These are phyloP conservation scores for Geotrichum europaeum DNA, from an alignment of 1,139 yeast species.

Conservation along the genomic window DNA sequence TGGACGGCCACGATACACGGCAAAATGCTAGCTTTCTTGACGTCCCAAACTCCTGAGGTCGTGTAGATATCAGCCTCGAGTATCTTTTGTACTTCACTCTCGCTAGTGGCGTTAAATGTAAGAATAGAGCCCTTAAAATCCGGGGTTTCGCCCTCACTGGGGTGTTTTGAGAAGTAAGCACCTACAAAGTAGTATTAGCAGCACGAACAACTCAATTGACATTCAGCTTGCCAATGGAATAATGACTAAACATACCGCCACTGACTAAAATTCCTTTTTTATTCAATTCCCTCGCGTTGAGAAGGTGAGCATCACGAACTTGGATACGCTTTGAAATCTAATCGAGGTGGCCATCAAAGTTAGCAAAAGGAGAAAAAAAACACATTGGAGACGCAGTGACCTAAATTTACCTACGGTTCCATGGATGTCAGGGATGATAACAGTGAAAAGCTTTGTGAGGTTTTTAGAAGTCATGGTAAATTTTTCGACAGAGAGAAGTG, in stretches of 20 bases:
- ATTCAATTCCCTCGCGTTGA: constrained; percentile 47
- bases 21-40: constrained; percentile 53
- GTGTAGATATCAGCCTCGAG: constrained; percentile 60
- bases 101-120: constrained; percentile 56
- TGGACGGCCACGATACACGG: constrained; percentile 35
- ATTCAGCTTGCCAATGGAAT: constrained; percentile 35
- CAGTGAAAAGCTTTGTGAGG: constrained; percentile 34
- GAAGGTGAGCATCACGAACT: constrained; percentile 55
- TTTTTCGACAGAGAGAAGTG: background rate
- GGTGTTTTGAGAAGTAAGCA: constrained; percentile 35
- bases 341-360: background rate
- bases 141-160: constrained; percentile 40
- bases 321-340: constrained; percentile 28
- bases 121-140: constrained; percentile 67
- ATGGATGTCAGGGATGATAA: constrained; percentile 65
- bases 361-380: background rate
- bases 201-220: constrained; percentile 44
- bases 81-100: constrained; percentile 57
- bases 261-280: constrained; percentile 52
- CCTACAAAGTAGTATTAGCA: constrained; percentile 40
- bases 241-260: constrained; percentile 47
- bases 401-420: constrained; percentile 44
- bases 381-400: background rate
- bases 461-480: constrained; percentile 3
- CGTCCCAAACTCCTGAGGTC: constrained; percentile 69